Conservation (phyloP, 805 yeast genomes). For the Wickerhamiella allomyrinae region DNA sequence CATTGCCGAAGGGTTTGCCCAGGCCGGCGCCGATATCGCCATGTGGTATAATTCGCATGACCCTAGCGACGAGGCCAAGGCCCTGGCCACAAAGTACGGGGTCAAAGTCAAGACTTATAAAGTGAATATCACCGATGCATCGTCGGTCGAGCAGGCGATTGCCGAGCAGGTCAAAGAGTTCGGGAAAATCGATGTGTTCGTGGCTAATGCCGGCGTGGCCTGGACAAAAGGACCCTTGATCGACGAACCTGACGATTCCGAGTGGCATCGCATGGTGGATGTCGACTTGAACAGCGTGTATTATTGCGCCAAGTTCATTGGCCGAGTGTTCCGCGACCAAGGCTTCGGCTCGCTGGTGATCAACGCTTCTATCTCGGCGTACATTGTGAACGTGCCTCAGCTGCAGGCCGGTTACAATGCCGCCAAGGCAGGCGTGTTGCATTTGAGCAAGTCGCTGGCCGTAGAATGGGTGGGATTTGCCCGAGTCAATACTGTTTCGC, state of each 20-base stretch:
- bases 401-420: slow-evolving; percentile 75
- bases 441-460: slow-evolving; percentile 62
- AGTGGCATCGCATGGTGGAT: slow-evolving; percentile 60
- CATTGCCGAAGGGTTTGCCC: slow-evolving; percentile 69
- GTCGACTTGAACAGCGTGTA: slow-evolving; percentile 70
- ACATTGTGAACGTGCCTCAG: slow-evolving; percentile 77
- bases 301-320: slow-evolving; percentile 63
- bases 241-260: slow-evolving; percentile 34
- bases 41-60: slow-evolving; percentile 51
- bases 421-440: slow-evolving; percentile 72
- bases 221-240: slow-evolving; percentile 56
- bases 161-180: slow-evolving; percentile 46
- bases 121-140: slow-evolving; percentile 38
- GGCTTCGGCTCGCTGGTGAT: slow-evolving; percentile 67
- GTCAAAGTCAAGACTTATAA: slow-evolving; percentile 51
- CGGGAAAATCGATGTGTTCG: slow-evolving; percentile 68
- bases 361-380: slow-evolving; percentile 85
- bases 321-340: slow-evolving; percentile 55
- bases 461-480: slow-evolving; percentile 82
- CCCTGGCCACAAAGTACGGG: slow-evolving; percentile 40
- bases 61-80: slow-evolving; percentile 48
- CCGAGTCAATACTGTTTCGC: slow-evolving; percentile 65
- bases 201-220: slow-evolving; percentile 82
- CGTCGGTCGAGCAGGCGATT: slow-evolving; percentile 36
- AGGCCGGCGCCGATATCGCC: slow-evolving; percentile 77